phyloP scores from a whole-genome alignment of 371 early-diverging fungal species.

The Vairimorpha apis region DNA sequence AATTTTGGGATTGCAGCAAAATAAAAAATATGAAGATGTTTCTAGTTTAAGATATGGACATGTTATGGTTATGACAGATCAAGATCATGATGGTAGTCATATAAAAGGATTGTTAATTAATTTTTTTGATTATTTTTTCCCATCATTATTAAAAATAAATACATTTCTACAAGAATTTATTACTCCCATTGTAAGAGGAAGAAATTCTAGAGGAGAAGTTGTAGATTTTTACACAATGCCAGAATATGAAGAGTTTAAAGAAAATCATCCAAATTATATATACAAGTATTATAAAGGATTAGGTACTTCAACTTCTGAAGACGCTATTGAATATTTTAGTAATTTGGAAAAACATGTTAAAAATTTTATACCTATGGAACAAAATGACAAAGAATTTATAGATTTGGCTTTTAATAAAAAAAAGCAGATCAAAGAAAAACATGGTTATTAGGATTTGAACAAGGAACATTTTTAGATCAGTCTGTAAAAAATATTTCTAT shows the following conservation, averaged over 20 bases:
- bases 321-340: slow-evolving; percentile 88
- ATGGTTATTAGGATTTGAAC: slow-evolving; percentile 79
- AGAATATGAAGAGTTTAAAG: slow-evolving; percentile 81
- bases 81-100: slow-evolving; percentile 97
- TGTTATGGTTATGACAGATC: slow-evolving; percentile 99
- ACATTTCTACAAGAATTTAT: slow-evolving; percentile 95
- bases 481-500: slow-evolving; percentile 71
- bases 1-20: slow-evolving; percentile 89
- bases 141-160: slow-evolving; percentile 79
- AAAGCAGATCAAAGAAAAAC: slow-evolving; percentile 87
- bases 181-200: slow-evolving; percentile 86
- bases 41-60: slow-evolving; percentile 81
- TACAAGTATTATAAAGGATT: slow-evolving; percentile 96
- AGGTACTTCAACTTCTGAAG: slow-evolving; percentile 81
- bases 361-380: slow-evolving; percentile 68
- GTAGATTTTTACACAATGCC: slow-evolving; percentile 83
- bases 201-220: slow-evolving; percentile 51
- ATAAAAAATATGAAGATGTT: slow-evolving; percentile 70
- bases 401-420: slow-evolving; percentile 95
- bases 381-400: slow-evolving; percentile 72
- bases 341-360: slow-evolving; percentile 75
- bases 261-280: slow-evolving; percentile 53
- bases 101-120: slow-evolving; percentile 98
- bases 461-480: slow-evolving; percentile 88
- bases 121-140: slow-evolving; percentile 92